A percentile compares a stretch with the other conserved stretches of the same genome.
Evolutionary conservation across 495 filamentous ascomycete species (phyloP).

Genomic region (Aspergillus egyptiacus): DNA sequence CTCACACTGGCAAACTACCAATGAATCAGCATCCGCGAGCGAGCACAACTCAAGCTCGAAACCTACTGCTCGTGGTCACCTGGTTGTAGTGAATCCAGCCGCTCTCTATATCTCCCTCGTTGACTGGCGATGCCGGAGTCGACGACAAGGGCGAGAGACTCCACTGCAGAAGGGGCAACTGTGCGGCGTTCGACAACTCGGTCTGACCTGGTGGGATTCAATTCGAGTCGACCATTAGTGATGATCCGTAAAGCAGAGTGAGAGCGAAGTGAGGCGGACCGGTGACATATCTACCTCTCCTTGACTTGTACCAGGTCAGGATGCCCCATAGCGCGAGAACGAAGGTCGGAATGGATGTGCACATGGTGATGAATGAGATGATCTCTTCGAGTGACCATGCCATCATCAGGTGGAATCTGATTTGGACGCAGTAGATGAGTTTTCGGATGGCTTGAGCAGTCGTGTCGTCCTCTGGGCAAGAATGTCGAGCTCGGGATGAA

Average conservation of each 20-base stretch:
- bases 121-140: not conserved
- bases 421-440: not conserved
- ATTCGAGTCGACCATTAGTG: not conserved
- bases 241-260: not conserved
- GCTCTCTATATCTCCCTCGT: not conserved
- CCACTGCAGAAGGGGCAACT: not conserved
- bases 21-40: no score
- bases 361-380: conserved; percentile 1
- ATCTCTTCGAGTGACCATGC: not conserved
- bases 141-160: not conserved
- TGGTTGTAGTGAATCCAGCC: not conserved
- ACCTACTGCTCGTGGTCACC: not conserved
- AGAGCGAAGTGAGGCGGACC: no score
- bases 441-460: no score
- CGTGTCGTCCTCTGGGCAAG: not conserved
- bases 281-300: not conserved
- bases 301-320: not conserved
- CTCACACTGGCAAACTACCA: no score
- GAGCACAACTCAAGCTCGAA: no score
- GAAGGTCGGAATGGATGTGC: not conserved
- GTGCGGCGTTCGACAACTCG: not conserved
- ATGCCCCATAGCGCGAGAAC: not conserved
- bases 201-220: not conserved
- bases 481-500: no score
- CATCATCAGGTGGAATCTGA: not conserved